Percentiles rank a stretch among this genome's conserved stretches.
Evolutionary conservation across 148 eudicot genomes (phyloP).

Genomic region (Dysphania ambrosioides): DNA sequence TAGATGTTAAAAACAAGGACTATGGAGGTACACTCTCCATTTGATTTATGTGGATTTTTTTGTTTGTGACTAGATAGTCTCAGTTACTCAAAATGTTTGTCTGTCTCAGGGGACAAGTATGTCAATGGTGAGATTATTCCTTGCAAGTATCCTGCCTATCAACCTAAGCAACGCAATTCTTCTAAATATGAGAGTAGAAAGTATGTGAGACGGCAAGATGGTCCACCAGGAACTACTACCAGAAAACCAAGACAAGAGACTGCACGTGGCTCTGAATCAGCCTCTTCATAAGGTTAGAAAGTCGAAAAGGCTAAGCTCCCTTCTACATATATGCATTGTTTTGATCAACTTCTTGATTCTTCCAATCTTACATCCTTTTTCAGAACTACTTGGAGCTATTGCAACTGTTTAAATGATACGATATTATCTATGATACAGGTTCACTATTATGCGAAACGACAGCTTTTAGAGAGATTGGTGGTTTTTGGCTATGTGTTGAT

Average conservation of each 20-base stretch:
- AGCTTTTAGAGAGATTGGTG: conserved; percentile 7
- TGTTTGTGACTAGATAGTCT: not conserved
- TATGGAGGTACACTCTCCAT: conserved; percentile 60
- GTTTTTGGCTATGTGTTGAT: not conserved
- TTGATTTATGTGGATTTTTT: not conserved
- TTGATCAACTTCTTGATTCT: not conserved
- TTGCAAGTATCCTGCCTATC: conserved; percentile 85
- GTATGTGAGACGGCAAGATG: conserved; percentile 81
- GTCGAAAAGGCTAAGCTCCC: not conserved
- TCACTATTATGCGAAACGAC: not conserved
- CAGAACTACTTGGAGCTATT: not conserved
- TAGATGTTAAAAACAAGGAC: conserved; percentile 93
- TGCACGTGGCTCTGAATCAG: conserved; percentile 53
- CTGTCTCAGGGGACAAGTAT: conserved; percentile 69
- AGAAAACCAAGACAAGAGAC: conserved; percentile 59
- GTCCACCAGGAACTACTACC: conserved; percentile 46
- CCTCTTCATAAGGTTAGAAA: conserved; percentile 48
- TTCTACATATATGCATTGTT: not conserved
- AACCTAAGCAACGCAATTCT: conserved; percentile 60
- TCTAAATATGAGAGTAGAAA: conserved; percentile 68
- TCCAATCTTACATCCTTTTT: not conserved
- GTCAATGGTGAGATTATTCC: conserved; percentile 90
- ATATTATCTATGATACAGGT: conserved; percentile 10
- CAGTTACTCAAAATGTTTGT: not conserved
- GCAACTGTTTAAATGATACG: not conserved